phyloP scores from a whole-genome alignment of 192 early-diverging fungal genomes.

The Coemansia biformis region DNA sequence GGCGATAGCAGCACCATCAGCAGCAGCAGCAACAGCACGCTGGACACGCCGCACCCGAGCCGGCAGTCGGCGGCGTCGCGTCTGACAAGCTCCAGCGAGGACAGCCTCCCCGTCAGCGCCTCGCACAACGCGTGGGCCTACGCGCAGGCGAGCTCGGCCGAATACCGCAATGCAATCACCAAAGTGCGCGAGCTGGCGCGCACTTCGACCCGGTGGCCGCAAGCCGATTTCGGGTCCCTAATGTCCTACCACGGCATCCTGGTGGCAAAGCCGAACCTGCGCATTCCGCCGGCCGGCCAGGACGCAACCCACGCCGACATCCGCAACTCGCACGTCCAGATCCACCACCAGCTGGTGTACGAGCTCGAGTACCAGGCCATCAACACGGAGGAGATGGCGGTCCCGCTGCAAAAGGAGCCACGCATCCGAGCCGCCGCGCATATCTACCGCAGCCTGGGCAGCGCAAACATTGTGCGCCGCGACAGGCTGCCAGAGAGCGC shows the following conservation, averaged over 20 bases:
- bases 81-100: constrained; percentile 21
- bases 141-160: constrained; percentile 17
- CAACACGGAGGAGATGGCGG: not conserved
- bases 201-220: constrained; percentile 2
- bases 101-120: constrained; percentile 10
- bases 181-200: constrained; percentile 22
- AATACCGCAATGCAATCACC: constrained; percentile 29
- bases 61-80: constrained; percentile 9
- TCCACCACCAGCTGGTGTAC: constrained; percentile 45
- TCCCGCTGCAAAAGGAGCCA: constrained; percentile 5
- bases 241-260: constrained; percentile 19
- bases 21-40: not conserved
- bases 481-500: constrained; percentile 11
- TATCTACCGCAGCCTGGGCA: constrained; percentile 9
- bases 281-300: not conserved
- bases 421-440: constrained; percentile 21
- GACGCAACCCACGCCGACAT: constrained; percentile 10
- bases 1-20: not conserved
- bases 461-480: constrained; percentile 30
- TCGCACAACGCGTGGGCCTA: constrained; percentile 26
- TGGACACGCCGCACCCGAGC: not conserved
- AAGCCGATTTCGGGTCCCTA: constrained; percentile 1
- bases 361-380: constrained; percentile 25
- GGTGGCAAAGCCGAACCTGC: constrained; percentile 3
- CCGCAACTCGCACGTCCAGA: constrained; percentile 44